Evolutionary conservation across 495 filamentous ascomycete species (phyloP), one percentile per base, ranked within the genome.

Genomic region (Tuber indicum): DNA sequence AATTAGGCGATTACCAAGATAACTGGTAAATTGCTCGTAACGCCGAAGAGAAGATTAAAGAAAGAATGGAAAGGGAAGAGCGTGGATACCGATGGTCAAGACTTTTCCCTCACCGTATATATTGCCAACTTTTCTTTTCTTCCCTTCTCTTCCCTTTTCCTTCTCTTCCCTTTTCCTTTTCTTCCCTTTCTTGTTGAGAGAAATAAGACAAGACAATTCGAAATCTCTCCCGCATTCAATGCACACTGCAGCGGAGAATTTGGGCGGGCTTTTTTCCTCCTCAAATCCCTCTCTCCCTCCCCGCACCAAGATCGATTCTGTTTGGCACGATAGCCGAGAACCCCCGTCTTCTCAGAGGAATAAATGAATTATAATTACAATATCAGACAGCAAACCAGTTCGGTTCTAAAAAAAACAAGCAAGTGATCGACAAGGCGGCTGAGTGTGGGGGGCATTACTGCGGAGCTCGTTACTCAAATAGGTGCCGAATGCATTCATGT

Each of bases 1-100:
- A 66, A 66, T 66, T 66, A 66, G 58, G 58, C 58, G 58, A 66
- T 66, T 66, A 36, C 58, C 58, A 66, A 66, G 26, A 5, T 66
- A 66, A 32, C 58, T 19, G 26, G 58, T 4, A 17, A 66, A 6
- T 26, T 66, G 1, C n/a, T 62, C 52, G n/a, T 62, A 66, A 66
- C 58, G 58, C 58, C 58, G 58, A 66, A 66, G 12, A 17, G 26
- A 66, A 66, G 26, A 26, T 36, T 66, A 19, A 66, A 66, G 52
- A 62, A 62, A 62, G 26, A 8, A 17, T 17, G 17, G 26, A 66
- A 66, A 36, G 32, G 58, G 14, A 12, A 62, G 16, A 62, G 26
- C 23, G 52, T 32, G n/a, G n/a, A 32, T 62, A 16, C 52, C 17
- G 14, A 66, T 36, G 58, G 26, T 36, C 26, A 36, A 19, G 14